phyloP scores from a whole-genome alignment of 495 filamentous ascomycete genomes.

The Rostrohypoxylon terebratum region DNA sequence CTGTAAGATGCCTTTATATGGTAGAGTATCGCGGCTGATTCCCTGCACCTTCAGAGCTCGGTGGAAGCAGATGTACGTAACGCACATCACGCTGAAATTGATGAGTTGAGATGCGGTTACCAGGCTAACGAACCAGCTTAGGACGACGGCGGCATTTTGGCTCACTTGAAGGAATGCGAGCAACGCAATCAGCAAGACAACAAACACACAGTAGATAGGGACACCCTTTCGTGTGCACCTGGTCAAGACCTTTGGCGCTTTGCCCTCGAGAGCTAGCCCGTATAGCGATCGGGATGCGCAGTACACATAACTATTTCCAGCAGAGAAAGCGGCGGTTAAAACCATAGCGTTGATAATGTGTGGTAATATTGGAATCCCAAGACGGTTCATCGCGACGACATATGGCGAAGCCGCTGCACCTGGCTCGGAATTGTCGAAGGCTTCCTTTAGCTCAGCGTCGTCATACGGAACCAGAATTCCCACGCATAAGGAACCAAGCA shows the following conservation, averaged over 20 bases:
- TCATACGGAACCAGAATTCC: conserved; percentile 70
- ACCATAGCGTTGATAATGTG: conserved; percentile 78
- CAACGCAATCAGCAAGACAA: conserved; percentile 72
- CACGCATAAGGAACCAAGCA: conserved; percentile 71
- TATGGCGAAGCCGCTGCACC: conserved; percentile 78
- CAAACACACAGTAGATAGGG: conserved; percentile 68
- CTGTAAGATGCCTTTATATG: conserved; percentile 74
- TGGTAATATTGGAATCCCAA: conserved; percentile 71
- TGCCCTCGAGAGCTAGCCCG: conserved; percentile 61
- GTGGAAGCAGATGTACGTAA: conserved; percentile 79
- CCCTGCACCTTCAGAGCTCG: conserved; percentile 76
- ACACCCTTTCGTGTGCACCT: conserved; percentile 67
- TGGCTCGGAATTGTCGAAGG: conserved; percentile 59
- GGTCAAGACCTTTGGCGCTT: conserved; percentile 70
- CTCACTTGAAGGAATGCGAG: conserved; percentile 80
- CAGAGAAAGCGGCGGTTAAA: conserved; percentile 75
- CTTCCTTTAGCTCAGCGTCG: conserved; percentile 59
- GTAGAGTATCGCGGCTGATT: conserved; percentile 69
- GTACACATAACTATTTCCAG: conserved; percentile 82
- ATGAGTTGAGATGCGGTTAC: conserved; percentile 80
- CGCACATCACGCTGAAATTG: conserved; percentile 76
- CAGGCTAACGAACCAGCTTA: conserved; percentile 81
- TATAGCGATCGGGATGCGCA: conserved; percentile 76
- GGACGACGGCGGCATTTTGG: conserved; percentile 72
- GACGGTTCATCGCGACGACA: conserved; percentile 79